Base-by-base conservation (phyloP, 1,139 yeast genomes). In the Magnusiomyces clavatus region DNA sequence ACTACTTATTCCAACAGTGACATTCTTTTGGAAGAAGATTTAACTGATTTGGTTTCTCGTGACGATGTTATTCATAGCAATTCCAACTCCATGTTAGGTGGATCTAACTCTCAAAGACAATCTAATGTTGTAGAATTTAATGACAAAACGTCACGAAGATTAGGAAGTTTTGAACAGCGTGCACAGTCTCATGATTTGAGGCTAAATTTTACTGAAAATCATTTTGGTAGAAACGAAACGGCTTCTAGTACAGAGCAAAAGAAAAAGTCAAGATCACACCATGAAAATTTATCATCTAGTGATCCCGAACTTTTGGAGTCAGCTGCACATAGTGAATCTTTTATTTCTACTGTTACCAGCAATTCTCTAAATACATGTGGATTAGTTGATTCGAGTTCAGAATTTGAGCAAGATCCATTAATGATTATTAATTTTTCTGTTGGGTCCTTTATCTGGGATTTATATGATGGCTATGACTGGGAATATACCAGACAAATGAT, bases 391-490 rank as follows among this genome's bases (percentile, higher is more conserved):
- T 24, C 31, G 8, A 8, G 6, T 24, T 24, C 31, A 24, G 31
- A 24, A 24, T 24, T 6, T 12, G 24, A 44, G 29, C 34, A 41
- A 37, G n/a, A 19, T 4, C 43, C 46, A 40, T 37, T 38, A 13
- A 14, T 43, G n/a, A 14, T 38, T 11, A 34, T 51, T 31, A 50
- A 48, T 4, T 51, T 53, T 46, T 16, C 17, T 3, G 45, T 53
- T 11, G 19, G 14, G 2, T 47, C 50, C 3, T 35, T 75, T 0
- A 67, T 67, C 3, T 69, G 92, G 55, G 81, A 77, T 54, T 68
- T 92, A 42, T 82, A 79, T 64, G 98, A 92, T 69, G 99, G 99
- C 0, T 92, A 83, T 63, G 98, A 92, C 64, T 89, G 97, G 96
- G 78, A 78, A 53, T 80, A 80, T 48, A 88, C 97, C 0, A 74